Base-by-base conservation (phyloP, 2,329 filamentous ascomycete genomes). In the Aspergillus candidus region DNA sequence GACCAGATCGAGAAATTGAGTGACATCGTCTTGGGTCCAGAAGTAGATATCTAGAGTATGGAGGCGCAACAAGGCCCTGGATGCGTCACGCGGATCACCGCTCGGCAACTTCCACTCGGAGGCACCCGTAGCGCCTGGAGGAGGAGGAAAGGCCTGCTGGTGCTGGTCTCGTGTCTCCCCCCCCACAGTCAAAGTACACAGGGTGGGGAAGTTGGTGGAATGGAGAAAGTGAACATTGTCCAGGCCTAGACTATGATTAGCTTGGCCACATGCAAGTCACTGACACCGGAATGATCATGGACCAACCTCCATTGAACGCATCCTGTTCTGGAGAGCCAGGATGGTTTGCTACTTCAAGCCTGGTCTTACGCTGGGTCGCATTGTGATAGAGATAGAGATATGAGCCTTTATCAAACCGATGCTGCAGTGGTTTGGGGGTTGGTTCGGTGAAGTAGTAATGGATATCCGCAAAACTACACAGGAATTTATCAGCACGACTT, bases 321-420 rank as follows among this genome's bases (percentile, higher is more conserved):
- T 83, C 80, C 57, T 83, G 80, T n/a, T 78, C 73, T 13, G 74
- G 67, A 8, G 77, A 80, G 18, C 80, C 79, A 8, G 79, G 76
- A 59, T 82, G 74, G 57, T 84, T 83, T 30, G 80, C 80, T 47
- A 83, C 69, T 62, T 84, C 80, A 39, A 83, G 63, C 49, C 80
- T 74, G 11, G 74, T 72, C 46, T 69, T 74, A 39, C 72, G 71
- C 47, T 74, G 70, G 39, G 69, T 67, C 8, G 74, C 68, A 55
- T 79, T 76, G 61, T 80, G 73, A 62, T 80, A 82, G 41, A 84
- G 63, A 61, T 83, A 84, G 49, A 83, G 68, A 64, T 84, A 83
- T 38, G 78, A 82, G 48, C 75, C 71, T 56, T 79, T 81, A 54
- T 80, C 77, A 62, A 84, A 83, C 39, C 80, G 77, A 59, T 83